Base-by-base conservation (phyloP, 2,329 filamentous ascomycete genomes). In the Fusarium sp. region DNA sequence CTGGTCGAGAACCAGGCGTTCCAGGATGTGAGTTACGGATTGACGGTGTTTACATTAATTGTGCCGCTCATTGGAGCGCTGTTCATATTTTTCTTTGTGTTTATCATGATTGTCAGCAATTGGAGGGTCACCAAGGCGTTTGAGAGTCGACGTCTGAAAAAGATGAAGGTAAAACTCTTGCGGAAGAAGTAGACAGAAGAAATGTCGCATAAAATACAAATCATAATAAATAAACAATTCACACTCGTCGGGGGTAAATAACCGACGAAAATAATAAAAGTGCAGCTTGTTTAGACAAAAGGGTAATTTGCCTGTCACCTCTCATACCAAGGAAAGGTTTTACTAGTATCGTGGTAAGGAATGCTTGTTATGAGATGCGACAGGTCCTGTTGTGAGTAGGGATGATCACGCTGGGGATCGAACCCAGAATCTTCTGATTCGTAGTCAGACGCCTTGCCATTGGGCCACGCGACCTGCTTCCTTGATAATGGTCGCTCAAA, bases 351-450 rank as follows among this genome's bases (percentile, higher is more conserved):
- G 7, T 13, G 22, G 15, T 15, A 14, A 4, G 11, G 15, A 2
- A 15, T 5, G 20, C 11, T n/a, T 14, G 26, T 10, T 6, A 20
- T 18, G 33, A 41, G 36, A 20, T 24, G 8, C 11, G 2, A n/a
- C 6, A 44, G 13, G 8, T 4, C 5, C 7, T 0, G 15, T 26
- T 11, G 17, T 0, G 8, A 7, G 17, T 0, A 15, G 7, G 12
- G 2, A 52, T 71, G 69, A 71, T 71, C 69, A 71, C 62, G 69
- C 62, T 72, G 62, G 69, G 69, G 69, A 71, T 71, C 69, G 69
- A 71, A 71, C 69, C 69, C 68, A 71, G 67, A 71, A 71, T 71
- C 67, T 71, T 71, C 69, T 71, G 69, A 71, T 71, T 71, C 69
- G 69, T 71, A 71, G 69, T 71, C 69, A 71, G 69, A 71, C 68